phyloP scores from a whole-genome alignment of 257 asterid species.

The Gentiana straminea region DNA sequence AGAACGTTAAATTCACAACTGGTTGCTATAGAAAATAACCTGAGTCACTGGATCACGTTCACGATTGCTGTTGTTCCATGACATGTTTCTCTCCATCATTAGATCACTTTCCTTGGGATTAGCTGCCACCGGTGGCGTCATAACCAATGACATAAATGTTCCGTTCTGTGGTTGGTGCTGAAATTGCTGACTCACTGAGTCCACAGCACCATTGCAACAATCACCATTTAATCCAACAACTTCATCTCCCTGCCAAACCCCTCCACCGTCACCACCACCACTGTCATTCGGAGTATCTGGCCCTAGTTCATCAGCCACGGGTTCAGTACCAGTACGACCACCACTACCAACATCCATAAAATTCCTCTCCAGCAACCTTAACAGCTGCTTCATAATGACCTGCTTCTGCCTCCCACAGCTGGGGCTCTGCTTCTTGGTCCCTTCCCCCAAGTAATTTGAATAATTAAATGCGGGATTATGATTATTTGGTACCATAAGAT shows the following conservation, averaged over 20 bases:
- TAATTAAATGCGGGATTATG: conserved; percentile 8
- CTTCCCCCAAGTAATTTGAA: conserved; percentile 21
- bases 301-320: conserved; percentile 29
- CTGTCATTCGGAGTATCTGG: conserved; percentile 43
- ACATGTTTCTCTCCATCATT: conserved; percentile 25
- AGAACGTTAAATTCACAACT: too few relatives aligned
- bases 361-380: conserved; percentile 35
- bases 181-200: conserved; percentile 10
- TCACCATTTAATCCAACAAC: conserved; percentile 16
- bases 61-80: conserved; percentile 41
- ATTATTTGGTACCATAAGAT: conserved; percentile 69
- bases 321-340: conserved; percentile 17
- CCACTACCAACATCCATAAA: conserved; percentile 23
- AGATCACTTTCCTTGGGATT: conserved; percentile 27
- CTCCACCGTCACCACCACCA: conserved; percentile 9
- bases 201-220: conserved; percentile 7
- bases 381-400: conserved; percentile 61
- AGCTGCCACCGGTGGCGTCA: conserved; percentile 38
- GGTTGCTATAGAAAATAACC: conserved; percentile 8
- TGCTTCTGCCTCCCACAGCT: conserved; percentile 72
- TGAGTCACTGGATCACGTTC: conserved; percentile 32
- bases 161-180: conserved; percentile 25
- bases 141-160: conserved; percentile 53
- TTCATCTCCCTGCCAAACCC: conserved; percentile 30
- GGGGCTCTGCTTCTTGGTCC: conserved; percentile 36